Base-by-base conservation (phyloP, 2,329 filamentous ascomycete genomes). In the Trichoderma sp. region DNA sequence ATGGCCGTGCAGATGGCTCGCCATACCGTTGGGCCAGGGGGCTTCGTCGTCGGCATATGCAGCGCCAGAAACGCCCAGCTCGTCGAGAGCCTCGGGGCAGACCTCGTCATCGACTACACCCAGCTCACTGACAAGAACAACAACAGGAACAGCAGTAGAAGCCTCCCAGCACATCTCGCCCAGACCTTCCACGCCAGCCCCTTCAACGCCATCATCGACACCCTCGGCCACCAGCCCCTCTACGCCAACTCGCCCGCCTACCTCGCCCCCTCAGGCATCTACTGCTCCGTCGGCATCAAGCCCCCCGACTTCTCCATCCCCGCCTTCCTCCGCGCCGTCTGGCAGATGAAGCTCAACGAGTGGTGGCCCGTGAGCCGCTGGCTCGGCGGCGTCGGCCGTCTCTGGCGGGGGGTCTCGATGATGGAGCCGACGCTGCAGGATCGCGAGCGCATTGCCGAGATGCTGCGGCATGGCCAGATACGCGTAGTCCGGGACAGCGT, bases 191-290 rank as follows among this genome's bases (percentile, higher is more conserved):
- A 71, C 4, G 43, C 70, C 26, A 37, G 71, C n/a, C 70, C 77
- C 0, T 80, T 83, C 55, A 79, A 86, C 72, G 73, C 81, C 54
- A 81, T 87, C 63, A 79, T 86, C 55, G 85, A 87, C 72, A 83
- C 81, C 55, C 79, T 83, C 5, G 85, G 85, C 14, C 79, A 79
- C 26, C 82, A 85, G 56, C 74, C 81, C 2, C 76, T 87, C 24
- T 87, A 83, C 72, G 68, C 72, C 10, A 69, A 81, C 24, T 81
- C 77, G 8, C 72, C 79, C 1, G 46, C 66, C 4, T 86, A 82
- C 69, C 77, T 86, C 39, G 76, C 77, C 49, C 73, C 76, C 0
- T 70, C 73, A 1, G 79, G 75, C 59, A 73, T 77, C 24, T 85
- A 83, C 70, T 77, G 81, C 0, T 81, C 80, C 1, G 82, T 81